Conservation (phyloP, 768 basidiomycete species). For the Leucosporidium creatinivorum region DNA sequence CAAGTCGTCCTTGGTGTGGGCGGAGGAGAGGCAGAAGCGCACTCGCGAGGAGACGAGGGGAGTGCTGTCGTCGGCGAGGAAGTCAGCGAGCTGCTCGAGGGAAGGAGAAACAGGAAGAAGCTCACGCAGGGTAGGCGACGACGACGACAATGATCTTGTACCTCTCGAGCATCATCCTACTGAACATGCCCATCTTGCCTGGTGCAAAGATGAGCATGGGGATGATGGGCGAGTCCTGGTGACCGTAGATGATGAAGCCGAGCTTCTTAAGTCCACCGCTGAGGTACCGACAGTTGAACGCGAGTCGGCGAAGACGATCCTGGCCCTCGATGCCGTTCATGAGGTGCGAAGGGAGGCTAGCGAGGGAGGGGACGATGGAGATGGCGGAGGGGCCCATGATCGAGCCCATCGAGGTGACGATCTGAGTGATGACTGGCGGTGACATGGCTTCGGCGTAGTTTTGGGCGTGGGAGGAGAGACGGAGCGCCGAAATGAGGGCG, state of each 20-base stretch:
- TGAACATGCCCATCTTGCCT: conserved; percentile 46
- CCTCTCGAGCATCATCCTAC: conserved; percentile 71
- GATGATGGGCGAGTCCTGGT: conserved; percentile 83
- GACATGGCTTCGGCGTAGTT: conserved; percentile 84
- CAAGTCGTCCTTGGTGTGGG: conserved; percentile 96
- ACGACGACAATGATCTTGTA: conserved; percentile 36
- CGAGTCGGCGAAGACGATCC: conserved; percentile 72
- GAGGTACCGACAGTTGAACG: conserved; percentile 93
- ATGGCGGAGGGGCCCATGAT: conserved; percentile 69
- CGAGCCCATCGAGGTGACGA: conserved; percentile 85
- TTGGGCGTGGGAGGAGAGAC: conserved; percentile 53
- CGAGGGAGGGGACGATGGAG: conserved; percentile 33
- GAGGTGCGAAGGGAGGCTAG: conserved; percentile 58
- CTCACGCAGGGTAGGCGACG: conserved; percentile 36
- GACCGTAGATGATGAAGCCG: conserved; percentile 94
- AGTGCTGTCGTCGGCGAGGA: conserved; percentile 56
- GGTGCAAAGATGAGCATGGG: conserved; percentile 73
- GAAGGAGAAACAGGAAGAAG: not conserved
- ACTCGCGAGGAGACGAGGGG: conserved; percentile 80
- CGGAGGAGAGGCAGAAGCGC: conserved; percentile 85
- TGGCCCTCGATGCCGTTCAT: conserved; percentile 77
- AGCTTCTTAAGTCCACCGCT: conserved; percentile 75
- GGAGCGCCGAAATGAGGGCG: conserved; percentile 68
- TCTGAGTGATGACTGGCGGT: conserved; percentile 82
- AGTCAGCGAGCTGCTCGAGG: not conserved